phyloP scores from a whole-genome alignment of 2,329 filamentous ascomycete species.

The Ophiognomonia clavigignenti-juglandacearum region DNA sequence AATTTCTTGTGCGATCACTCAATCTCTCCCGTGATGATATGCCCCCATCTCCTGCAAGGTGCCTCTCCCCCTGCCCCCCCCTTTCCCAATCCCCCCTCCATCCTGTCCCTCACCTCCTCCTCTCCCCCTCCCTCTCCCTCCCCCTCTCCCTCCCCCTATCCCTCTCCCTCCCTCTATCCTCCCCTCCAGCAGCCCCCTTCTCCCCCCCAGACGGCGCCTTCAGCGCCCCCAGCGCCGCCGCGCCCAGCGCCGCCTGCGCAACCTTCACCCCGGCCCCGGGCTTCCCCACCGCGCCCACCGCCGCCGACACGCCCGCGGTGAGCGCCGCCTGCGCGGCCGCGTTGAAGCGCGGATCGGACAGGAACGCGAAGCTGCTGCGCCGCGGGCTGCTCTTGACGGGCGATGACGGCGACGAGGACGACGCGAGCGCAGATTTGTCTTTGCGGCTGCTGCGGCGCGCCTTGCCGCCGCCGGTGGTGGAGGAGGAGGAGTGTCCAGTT shows the following conservation, averaged over 20 bases:
- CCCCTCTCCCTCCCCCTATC: neutral
- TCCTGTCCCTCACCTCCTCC: no score
- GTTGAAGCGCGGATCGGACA: constrained; percentile 18
- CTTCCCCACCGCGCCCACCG: constrained; percentile 17
- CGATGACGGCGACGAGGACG: neutral
- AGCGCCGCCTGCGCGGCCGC: constrained; percentile 22
- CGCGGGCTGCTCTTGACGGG: no score
- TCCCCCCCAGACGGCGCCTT: neutral
- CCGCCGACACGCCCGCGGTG: constrained; percentile 20
- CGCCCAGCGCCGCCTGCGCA: constrained; percentile 22
- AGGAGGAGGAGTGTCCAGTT: neutral
- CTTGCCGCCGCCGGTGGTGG: neutral
- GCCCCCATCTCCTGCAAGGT: no score
- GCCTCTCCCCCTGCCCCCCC: no score
- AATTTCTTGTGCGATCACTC: no score
- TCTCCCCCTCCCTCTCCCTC: neutral
- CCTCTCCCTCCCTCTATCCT: no score
- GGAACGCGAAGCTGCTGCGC: constrained; percentile 8
- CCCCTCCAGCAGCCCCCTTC: no score
- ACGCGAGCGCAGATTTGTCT: neutral
- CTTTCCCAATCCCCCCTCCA: no score
- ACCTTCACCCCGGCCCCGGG: constrained; percentile 21
- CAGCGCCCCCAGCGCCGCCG: constrained; percentile 20
- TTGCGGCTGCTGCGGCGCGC: constrained; percentile 1
- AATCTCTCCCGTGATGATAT: no score